Conservation (phyloP, 345 rosid genomes). For the Linum tenue region DNA sequence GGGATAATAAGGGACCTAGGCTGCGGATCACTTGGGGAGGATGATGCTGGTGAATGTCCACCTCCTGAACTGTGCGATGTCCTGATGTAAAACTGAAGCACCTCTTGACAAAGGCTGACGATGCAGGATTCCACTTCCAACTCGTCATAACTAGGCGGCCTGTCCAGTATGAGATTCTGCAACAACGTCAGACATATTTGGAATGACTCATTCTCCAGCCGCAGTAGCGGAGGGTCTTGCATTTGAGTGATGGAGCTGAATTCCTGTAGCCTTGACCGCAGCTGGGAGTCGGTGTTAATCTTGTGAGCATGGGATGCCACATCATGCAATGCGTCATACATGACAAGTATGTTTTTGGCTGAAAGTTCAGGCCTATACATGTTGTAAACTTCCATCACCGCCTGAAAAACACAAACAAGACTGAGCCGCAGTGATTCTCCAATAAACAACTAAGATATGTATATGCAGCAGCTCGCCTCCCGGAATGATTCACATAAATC, state of each 20-base stretch:
- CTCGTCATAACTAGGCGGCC: constrained; percentile 43
- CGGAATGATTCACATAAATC: background rate
- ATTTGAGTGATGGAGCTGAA: constrained; percentile 83
- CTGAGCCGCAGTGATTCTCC: background rate
- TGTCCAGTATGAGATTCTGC: constrained; percentile 63
- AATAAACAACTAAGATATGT: background rate
- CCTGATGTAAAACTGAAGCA: constrained; percentile 58
- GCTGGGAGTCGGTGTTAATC: constrained; percentile 43
- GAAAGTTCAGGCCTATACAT: constrained; percentile 71
- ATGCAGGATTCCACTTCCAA: constrained; percentile 56
- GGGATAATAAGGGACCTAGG: constrained; percentile 58
- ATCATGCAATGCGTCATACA: constrained; percentile 66
- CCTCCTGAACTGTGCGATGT: constrained; percentile 22
- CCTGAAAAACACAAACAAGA: constrained; percentile 37
- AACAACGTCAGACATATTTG: constrained; percentile 86
- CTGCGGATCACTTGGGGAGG: constrained; percentile 20
- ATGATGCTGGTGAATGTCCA: constrained; percentile 36
- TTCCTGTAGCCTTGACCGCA: constrained; percentile 73
- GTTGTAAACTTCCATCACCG: constrained; percentile 88
- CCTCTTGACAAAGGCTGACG: constrained; percentile 60
- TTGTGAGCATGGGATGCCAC: constrained; percentile 75
- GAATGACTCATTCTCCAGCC: constrained; percentile 90
- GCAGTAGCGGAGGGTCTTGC: constrained; percentile 94
- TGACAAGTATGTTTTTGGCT: constrained; percentile 56
- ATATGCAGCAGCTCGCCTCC: background rate